Base-by-base conservation (phyloP, 2,329 filamentous ascomycete species). In the Fusarium metavorans region DNA sequence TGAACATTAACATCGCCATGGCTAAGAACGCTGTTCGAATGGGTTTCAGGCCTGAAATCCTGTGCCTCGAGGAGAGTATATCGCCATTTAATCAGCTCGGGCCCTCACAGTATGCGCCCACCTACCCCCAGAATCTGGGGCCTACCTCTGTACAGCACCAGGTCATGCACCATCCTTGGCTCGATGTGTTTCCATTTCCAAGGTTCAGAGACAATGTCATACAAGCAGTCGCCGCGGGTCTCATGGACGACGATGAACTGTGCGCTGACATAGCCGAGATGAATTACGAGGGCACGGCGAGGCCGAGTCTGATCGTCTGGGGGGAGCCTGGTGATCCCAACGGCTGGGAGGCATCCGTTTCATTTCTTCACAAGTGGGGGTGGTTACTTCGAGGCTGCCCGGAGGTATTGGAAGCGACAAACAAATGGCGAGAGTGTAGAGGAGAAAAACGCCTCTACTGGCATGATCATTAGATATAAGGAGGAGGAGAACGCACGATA, bases 301-400 rank as follows among this genome's bases (percentile, higher is more conserved):
- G 34, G 11, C 59, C 71, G 2, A 25, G 67, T 14, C 11, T 74
- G 5, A 74, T 74, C 7, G 71, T 74, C 5, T 73, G 64, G 72
- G 70, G 59, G 3, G 72, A 73, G 2, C 54, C 67, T 0, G 65
- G 71, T 0, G 23, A 74, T 1, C 63, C 68, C 0, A 27, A 45
- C 10, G 70, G 67, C 0, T 74, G 71, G 71, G 71, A 74, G 6
- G 71, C 57, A 0, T 74, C 71, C 1, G 50, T 66, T 13, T 20
- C 30, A 39, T 74, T 74, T 11, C 2, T 74, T 1, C 30, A 39
- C 1, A 73, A 74, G 39, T 74, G 70, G 71, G 71, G 71, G 0
- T 74, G 71, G 71, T 2, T 74, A 0, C 57, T 74, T 11, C 59
- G 50, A 3, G 71, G 67, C 0, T 74, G 64, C 2, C 67, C 67